Conservation (phyloP, 768 basidiomycete species). For the Rhizopogon vulgaris region DNA sequence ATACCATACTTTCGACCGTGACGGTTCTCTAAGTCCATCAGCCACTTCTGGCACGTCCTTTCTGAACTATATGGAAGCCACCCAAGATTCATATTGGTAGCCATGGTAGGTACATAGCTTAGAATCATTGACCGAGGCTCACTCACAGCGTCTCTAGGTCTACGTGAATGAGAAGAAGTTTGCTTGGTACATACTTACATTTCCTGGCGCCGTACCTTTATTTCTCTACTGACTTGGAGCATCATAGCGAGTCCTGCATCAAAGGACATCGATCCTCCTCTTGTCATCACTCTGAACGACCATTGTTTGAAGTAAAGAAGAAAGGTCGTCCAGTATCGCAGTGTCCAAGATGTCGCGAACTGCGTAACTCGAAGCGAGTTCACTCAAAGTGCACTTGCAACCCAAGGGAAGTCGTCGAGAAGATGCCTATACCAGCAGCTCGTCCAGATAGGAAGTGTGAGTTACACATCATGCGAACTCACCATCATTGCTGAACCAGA, state of each 20-base stretch:
- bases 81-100: neutral
- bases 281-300: conserved; percentile 81
- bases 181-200: conserved; percentile 61
- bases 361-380: conserved; percentile 72
- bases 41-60: neutral
- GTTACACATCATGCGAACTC: conserved; percentile 2
- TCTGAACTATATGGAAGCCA: neutral
- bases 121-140: neutral
- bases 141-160: conserved; percentile 35
- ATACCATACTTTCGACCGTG: too few relatives aligned
- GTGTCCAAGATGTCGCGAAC: conserved; percentile 77
- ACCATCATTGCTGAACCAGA: conserved; percentile 13
- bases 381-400: conserved; percentile 81
- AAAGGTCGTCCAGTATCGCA: conserved; percentile 91
- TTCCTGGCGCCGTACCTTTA: neutral
- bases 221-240: conserved; percentile 9
- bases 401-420: conserved; percentile 29
- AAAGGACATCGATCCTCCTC: conserved; percentile 91
- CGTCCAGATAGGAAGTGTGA: conserved; percentile 29
- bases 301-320: conserved; percentile 90
- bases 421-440: conserved; percentile 25
- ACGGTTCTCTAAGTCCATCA: too few relatives aligned
- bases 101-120: conserved; percentile 16
- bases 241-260: conserved; percentile 78
- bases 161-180: conserved; percentile 68